Percentiles rank a stretch among this genome's conserved stretches.
Evolutionary conservation across 257 asterid species (phyloP).

Genomic region (Plectranthus barbatus): DNA sequence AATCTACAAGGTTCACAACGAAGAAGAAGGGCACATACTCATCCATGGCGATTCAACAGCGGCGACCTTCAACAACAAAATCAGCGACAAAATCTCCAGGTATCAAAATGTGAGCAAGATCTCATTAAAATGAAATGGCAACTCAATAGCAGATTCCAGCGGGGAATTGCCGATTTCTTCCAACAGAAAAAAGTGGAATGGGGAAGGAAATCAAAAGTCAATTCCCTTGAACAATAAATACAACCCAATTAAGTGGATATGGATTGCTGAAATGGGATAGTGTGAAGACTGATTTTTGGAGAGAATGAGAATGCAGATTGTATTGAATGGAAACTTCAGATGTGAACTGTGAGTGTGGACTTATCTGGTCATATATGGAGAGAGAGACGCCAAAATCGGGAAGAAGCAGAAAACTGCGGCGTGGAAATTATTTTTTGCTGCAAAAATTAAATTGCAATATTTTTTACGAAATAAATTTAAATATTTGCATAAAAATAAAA

Average conservation of each 20-base stretch:
- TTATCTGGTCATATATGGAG: slow-evolving; percentile 1
- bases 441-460: background rate
- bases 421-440: background rate
- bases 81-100: slow-evolving; percentile 19
- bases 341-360: slow-evolving; percentile 1
- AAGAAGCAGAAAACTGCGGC: background rate
- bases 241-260: background rate
- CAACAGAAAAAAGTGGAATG: slow-evolving; percentile 12
- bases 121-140: background rate
- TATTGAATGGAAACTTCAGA: background rate
- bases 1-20: background rate
- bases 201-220: slow-evolving; percentile 11
- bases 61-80: slow-evolving; percentile 17
- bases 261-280: background rate
- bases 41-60: slow-evolving; percentile 33
- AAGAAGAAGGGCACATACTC: slow-evolving; percentile 31
- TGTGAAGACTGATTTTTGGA: background rate
- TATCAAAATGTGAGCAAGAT: background rate
- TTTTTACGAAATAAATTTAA: background rate
- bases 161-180: slow-evolving; percentile 2
- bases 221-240: background rate
- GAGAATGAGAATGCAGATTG: background rate
- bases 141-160: slow-evolving; percentile 14
- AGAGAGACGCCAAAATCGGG: slow-evolving; percentile 8
- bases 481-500: too few species aligned